Evolutionary conservation across 139 green algal genomes (phyloP).

Genomic region (Coccomyxa sp.): DNA sequence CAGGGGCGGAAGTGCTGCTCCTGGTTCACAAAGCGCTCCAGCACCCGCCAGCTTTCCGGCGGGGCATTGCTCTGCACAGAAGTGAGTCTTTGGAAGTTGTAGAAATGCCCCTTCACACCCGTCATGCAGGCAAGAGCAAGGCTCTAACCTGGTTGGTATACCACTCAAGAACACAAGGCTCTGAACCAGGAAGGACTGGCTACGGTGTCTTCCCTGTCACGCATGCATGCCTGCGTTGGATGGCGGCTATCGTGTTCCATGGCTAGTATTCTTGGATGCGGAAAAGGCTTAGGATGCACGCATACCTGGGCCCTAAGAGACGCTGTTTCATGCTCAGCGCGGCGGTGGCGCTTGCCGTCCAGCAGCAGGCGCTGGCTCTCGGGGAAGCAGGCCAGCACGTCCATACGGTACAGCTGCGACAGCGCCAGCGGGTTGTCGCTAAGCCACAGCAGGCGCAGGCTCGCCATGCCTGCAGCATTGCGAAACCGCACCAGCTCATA

Average conservation of each 20-base stretch:
- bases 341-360: background rate
- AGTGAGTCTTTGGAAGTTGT: too few relatives aligned
- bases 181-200: background rate
- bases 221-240: too few relatives aligned
- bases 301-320: background rate
- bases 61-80: background rate
- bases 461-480: slow-evolving; percentile 8
- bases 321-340: background rate
- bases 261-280: background rate
- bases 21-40: background rate
- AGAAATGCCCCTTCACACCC: too few relatives aligned
- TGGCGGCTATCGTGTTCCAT: too few relatives aligned
- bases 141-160: too few relatives aligned
- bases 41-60: background rate
- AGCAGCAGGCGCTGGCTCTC: background rate
- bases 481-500: too few relatives aligned
- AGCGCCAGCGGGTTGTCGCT: slow-evolving; percentile 14
- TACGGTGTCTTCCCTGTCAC: too few relatives aligned
- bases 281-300: background rate
- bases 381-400: slow-evolving; percentile 15
- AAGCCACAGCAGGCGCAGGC: slow-evolving; percentile 5
- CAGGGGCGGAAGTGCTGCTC: background rate
- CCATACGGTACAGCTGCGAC: slow-evolving; percentile 7
- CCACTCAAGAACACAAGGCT: background rate
- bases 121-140: too few relatives aligned